Conservation (phyloP, 1,284 basidiomycete genomes). For the Leccinum cinnamomeum region DNA sequence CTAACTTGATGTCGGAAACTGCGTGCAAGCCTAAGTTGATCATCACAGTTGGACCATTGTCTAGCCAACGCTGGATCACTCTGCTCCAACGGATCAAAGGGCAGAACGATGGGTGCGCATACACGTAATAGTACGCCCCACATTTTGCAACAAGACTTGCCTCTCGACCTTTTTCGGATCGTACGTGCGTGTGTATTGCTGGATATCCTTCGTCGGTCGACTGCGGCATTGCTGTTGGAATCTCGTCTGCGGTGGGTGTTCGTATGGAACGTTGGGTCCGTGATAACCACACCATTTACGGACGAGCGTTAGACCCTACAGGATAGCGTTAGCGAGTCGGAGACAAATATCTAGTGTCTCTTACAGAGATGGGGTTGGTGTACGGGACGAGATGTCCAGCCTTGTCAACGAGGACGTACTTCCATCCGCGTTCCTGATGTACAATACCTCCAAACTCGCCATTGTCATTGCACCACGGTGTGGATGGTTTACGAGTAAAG, state of each 20-base stretch:
- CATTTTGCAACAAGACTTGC: constrained; percentile 22
- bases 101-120: constrained; percentile 2
- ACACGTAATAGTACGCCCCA: background rate
- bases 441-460: too few species aligned
- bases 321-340: too few species aligned
- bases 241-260: constrained; percentile 46
- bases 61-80: constrained; percentile 7
- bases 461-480: too few species aligned
- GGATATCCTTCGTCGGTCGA: constrained; percentile 47
- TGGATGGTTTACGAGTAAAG: too few species aligned
- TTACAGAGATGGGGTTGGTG: too few species aligned
- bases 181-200: constrained; percentile 46
- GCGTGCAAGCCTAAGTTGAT: constrained; percentile 8
- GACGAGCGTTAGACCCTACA: too few species aligned
- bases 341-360: too few species aligned
- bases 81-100: constrained; percentile 12
- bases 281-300: constrained; percentile 43
- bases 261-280: constrained; percentile 39
- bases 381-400: too few species aligned
- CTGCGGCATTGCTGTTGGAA: constrained; percentile 50
- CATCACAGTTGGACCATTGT: constrained; percentile 14
- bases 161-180: constrained; percentile 41
- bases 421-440: too few species aligned
- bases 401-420: too few species aligned
- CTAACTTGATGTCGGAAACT: background rate